A percentile compares a stretch with the other conserved stretches of the same genome.
Evolutionary conservation across 495 filamentous ascomycete genomes (phyloP).

Genomic region (Paragyromitra xinjiangensis): DNA sequence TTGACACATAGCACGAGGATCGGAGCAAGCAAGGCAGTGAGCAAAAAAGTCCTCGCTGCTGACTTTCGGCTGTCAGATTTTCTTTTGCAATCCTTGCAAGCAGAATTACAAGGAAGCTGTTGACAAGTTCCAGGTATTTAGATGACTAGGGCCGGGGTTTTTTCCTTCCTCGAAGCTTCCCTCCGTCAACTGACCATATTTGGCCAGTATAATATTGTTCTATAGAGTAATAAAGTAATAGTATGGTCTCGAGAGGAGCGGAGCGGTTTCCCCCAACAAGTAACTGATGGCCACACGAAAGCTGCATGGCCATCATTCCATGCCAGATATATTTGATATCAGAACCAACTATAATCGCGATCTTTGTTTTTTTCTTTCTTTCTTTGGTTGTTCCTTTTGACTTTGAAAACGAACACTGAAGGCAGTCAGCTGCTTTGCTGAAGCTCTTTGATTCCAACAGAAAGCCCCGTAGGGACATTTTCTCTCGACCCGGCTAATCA

Average conservation of each 20-base stretch:
- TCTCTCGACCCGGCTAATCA: constrained; percentile 47
- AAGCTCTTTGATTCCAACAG: constrained; percentile 30
- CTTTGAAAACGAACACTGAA: constrained; percentile 19
- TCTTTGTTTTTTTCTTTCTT: constrained; percentile 22
- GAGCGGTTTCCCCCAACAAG: constrained; percentile 45
- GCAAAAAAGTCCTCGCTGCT: constrained; percentile 24
- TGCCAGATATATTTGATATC: constrained; percentile 35
- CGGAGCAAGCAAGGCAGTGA: constrained; percentile 32
- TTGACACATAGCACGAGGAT: constrained; percentile 37
- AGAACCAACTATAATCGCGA: constrained; percentile 15
- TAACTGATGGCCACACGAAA: constrained; percentile 32
- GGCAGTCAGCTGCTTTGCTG: constrained; percentile 44
- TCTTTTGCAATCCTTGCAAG: constrained; percentile 30
- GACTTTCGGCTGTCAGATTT: constrained; percentile 40
- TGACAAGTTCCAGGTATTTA: constrained; percentile 46
- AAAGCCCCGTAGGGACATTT: constrained; percentile 25
- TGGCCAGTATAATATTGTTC: constrained; percentile 23
- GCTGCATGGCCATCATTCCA: constrained; percentile 18
- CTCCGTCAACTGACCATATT: constrained; percentile 42
- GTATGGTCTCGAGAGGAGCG: constrained; percentile 23
- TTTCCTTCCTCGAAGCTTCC: constrained; percentile 53
- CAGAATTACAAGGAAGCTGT: constrained; percentile 42
- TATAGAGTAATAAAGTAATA: constrained; percentile 48
- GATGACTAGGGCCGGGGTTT: constrained; percentile 42
- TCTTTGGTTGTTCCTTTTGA: neutral